These are phyloP conservation scores for Candida stauntonica DNA, from an alignment of 805 yeast species.

Conservation along the genomic window DNA sequence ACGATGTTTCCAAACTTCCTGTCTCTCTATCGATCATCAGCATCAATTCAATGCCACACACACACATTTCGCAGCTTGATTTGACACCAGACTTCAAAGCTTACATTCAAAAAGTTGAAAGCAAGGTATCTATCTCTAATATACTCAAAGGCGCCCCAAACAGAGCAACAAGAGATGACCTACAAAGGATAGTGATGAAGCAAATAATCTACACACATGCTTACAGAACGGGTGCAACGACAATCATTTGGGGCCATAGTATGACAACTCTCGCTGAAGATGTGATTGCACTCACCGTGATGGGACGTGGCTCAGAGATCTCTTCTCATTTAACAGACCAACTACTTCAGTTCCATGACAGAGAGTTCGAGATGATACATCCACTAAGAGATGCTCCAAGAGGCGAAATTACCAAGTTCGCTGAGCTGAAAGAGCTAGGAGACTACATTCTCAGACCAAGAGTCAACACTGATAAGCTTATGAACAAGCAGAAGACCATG, in stretches of 20 bases:
- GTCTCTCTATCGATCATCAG: constrained; percentile 38
- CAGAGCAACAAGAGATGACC: constrained; percentile 65
- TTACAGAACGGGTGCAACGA: constrained; percentile 37
- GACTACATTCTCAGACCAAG: constrained; percentile 20
- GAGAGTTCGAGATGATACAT: constrained; percentile 40
- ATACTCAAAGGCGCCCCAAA: constrained; percentile 37
- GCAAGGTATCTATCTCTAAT: constrained; percentile 15
- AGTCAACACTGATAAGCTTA: constrained; percentile 29
- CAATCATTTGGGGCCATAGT: constrained; percentile 69
- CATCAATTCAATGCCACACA: constrained; percentile 25
- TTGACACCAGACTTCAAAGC: constrained; percentile 27
- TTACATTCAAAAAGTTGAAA: not conserved
- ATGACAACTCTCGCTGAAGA: constrained; percentile 83
- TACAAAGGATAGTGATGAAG: constrained; percentile 42
- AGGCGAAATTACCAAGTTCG: constrained; percentile 61
- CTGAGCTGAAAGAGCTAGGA: constrained; percentile 29
- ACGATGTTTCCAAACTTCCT: constrained; percentile 26
- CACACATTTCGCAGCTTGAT: constrained; percentile 24
- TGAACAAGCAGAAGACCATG: constrained; percentile 72
- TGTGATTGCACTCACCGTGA: constrained; percentile 73
- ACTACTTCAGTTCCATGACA: too few species aligned
- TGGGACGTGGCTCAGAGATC: constrained; percentile 77
- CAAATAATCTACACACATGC: constrained; percentile 48
- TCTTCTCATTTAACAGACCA: constrained; percentile 47
- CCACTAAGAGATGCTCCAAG: constrained; percentile 75